Base-by-base conservation (phyloP, 2,329 filamentous ascomycete genomes). In the Colletotrichum orbiculare region DNA sequence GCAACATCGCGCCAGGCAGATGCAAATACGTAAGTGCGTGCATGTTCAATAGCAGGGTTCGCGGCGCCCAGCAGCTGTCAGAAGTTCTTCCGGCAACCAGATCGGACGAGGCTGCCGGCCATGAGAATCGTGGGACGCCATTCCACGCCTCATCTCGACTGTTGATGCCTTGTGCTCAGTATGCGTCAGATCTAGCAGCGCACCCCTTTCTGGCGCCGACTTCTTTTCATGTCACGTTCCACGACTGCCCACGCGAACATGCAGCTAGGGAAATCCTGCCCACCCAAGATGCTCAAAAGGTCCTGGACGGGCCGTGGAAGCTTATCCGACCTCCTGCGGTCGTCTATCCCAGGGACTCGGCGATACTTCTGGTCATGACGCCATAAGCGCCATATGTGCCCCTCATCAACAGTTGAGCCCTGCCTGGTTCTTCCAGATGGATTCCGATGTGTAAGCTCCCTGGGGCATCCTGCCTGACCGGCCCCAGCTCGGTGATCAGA, bases 351-450 rank as follows among this genome's bases (percentile, higher is more conserved):
- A 39, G 42, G 37, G 45, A 25, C 45, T 34, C 57, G 57, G 45
- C 50, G 62, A 17, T 25, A 61, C 45, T 17, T 53, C 39, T 15
- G 38, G 47, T 34, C 53, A 63, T 63, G 58, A 66, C 63, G 63
- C 63, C 42, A 63, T 66, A 66, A 63, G 52, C 58, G 63, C 46
- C 63, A 41, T 41, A 57, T 15, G 15, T 9, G 34, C 63, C 56
- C 56, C 56, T 50, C 47, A 39, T 25, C 25, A 25, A 5, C 25
- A 25, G 25, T 25, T 25, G 25, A 25, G 25, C 25, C 25, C 25
- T 17, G 7, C 49, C 49, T 54, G 60, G 60, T 33, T 42, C 34
- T 37, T 35, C 15, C 57, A 25, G 25, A 25, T 25, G 25, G 25
- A 25, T 34, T 34, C 17, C 38, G 34, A n/a, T 49, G 25, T 45